Evolutionary conservation across 1,284 basidiomycete genomes (phyloP).

Genomic region (Polyporus tsugae): DNA sequence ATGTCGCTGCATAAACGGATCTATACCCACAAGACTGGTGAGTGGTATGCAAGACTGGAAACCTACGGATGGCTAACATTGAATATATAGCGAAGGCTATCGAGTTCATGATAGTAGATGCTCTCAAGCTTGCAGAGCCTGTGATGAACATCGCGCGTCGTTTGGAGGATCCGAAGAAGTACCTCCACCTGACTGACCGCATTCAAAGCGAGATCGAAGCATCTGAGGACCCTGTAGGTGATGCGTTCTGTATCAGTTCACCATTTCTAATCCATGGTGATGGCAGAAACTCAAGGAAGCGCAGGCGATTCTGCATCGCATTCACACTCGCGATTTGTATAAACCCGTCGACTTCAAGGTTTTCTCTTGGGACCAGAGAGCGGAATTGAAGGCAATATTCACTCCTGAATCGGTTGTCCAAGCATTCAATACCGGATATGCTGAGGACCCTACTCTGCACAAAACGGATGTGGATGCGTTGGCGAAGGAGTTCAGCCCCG

Average conservation of each 20-base stretch:
- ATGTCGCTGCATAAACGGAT: conserved; percentile 80
- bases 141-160: conserved; percentile 63
- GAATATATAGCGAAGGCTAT: conserved; percentile 66
- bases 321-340: conserved; percentile 72
- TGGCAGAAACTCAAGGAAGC: conserved; percentile 65
- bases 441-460: not conserved
- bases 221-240: conserved; percentile 54
- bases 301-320: conserved; percentile 64
- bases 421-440: conserved; percentile 48
- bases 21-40: conserved; percentile 81
- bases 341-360: conserved; percentile 72
- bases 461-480: not conserved
- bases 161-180: conserved; percentile 65
- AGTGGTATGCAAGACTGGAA: conserved; percentile 27
- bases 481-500: conserved; percentile 44
- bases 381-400: conserved; percentile 24
- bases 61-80: not conserved
- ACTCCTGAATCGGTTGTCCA: conserved; percentile 64
- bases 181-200: conserved; percentile 70
- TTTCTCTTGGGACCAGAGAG: conserved; percentile 54
- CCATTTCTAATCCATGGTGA: too few relatives aligned
- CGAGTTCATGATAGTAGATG: conserved; percentile 84
- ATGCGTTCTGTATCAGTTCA: not conserved
- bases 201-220: conserved; percentile 67
- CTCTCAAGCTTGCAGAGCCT: conserved; percentile 69